phyloP scores from a whole-genome alignment of 352 stramenopile species.

The Pythium coloratum region DNA sequence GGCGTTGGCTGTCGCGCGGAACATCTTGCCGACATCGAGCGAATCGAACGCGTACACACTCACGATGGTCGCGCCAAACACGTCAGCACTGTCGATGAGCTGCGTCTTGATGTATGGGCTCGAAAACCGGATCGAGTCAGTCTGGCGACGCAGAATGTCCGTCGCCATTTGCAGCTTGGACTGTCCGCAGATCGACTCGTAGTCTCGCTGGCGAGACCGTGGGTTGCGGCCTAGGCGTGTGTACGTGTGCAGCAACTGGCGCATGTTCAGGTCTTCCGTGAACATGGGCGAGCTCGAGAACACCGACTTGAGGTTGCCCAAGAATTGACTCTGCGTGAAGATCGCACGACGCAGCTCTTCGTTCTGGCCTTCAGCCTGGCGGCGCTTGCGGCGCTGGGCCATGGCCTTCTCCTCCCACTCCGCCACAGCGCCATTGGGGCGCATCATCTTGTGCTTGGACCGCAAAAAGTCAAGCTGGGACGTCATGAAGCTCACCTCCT shows the following conservation, averaged over 20 bases:
- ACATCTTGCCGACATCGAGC: constrained; percentile 43
- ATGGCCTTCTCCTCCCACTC: constrained; percentile 49
- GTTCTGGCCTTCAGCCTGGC: constrained; percentile 36
- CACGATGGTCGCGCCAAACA: constrained; percentile 49
- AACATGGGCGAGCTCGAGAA: constrained; percentile 35
- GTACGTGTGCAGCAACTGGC: constrained; percentile 54
- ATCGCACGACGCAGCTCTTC: constrained; percentile 50
- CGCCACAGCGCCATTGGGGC: constrained; percentile 24
- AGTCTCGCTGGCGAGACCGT: constrained; percentile 45
- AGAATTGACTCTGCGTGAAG: constrained; percentile 48
- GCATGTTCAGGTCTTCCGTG: constrained; percentile 45
- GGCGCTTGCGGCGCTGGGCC: constrained; percentile 39
- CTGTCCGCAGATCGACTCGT: constrained; percentile 41
- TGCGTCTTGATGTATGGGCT: constrained; percentile 42
- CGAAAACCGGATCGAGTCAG: constrained; percentile 33
- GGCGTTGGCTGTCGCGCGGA: constrained; percentile 40
- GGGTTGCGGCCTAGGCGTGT: constrained; percentile 42
- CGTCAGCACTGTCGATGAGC: constrained; percentile 28
- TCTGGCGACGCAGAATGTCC: constrained; percentile 54
- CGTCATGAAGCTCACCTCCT: constrained; percentile 40
- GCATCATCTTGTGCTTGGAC: constrained; percentile 39
- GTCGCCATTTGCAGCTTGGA: constrained; percentile 53
- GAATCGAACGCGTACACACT: constrained; percentile 52
- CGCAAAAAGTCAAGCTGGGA: constrained; percentile 39
- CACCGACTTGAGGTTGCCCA: constrained; percentile 37